These are phyloP conservation scores for Cucumis melo DNA, from an alignment of 306 rosid species.

Conservation along the genomic window DNA sequence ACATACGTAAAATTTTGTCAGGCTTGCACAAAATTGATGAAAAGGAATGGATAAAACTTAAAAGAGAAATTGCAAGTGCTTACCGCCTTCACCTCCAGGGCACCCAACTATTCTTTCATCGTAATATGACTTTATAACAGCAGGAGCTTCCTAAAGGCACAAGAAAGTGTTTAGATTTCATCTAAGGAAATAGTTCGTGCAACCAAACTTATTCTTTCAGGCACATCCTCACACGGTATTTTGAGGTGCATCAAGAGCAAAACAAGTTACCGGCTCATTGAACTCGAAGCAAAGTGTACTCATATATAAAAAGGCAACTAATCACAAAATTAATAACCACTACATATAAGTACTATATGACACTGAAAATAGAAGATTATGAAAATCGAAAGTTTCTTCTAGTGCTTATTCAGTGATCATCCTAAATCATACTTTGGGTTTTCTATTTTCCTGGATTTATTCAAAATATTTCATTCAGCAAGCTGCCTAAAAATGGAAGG, in stretches of 20 bases:
- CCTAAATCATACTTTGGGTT: not conserved
- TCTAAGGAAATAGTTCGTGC: not conserved
- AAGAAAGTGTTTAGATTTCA: not conserved
- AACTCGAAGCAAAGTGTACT: not conserved
- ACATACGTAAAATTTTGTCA: not conserved
- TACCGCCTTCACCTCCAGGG: conserved; percentile 37
- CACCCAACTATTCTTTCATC: conserved; percentile 39
- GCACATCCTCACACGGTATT: not conserved
- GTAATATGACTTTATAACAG: conserved; percentile 24
- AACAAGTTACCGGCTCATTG: not conserved
- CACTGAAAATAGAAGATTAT: no score
- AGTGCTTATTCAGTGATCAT: not conserved
- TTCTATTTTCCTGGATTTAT: not conserved
- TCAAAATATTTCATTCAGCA: not conserved
- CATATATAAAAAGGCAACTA: not conserved
- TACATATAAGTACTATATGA: not conserved
- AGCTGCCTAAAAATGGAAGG: not conserved
- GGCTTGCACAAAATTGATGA: not conserved
- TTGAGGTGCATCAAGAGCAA: not conserved
- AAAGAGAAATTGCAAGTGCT: not conserved
- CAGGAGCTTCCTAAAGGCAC: conserved; percentile 29
- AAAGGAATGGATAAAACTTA: not conserved
- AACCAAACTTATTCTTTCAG: not conserved
- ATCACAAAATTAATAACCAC: not conserved
- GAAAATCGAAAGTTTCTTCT: not conserved